Evolutionary conservation across 2,329 filamentous ascomycete genomes (phyloP).

Genomic region (Aspergillus quadrilineatus): DNA sequence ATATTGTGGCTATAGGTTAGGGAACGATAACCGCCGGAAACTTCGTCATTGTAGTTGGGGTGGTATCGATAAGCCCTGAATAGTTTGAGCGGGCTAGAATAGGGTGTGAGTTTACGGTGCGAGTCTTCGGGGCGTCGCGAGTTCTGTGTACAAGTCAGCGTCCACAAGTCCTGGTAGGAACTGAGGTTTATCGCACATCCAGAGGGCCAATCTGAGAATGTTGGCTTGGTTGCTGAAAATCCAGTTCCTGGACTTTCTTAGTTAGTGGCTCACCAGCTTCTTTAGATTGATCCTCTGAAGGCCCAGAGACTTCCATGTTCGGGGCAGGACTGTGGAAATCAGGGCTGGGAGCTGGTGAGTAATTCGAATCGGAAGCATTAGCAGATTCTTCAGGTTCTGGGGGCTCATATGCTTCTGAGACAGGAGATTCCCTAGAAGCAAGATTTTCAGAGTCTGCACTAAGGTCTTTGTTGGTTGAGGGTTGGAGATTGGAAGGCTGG

Average conservation of each 20-base stretch:
- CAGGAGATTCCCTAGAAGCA: conserved; percentile 30
- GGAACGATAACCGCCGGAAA: conserved; percentile 77
- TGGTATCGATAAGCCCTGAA: conserved; percentile 93
- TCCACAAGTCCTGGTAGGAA: conserved; percentile 14
- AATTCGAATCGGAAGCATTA: conserved; percentile 29
- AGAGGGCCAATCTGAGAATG: conserved; percentile 30
- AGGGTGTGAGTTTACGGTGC: conserved; percentile 57
- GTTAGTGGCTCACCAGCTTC: conserved; percentile 34
- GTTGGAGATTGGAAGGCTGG: conserved; percentile 2
- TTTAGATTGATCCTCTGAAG: conserved; percentile 22
- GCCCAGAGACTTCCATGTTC: conserved; percentile 21
- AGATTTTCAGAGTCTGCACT: conserved; percentile 15
- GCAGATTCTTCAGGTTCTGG: conserved; percentile 41
- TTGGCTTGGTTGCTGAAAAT: conserved; percentile 21
- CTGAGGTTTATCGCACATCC: conserved; percentile 32
- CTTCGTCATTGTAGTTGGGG: conserved; percentile 66
- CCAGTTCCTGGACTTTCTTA: conserved; percentile 29
- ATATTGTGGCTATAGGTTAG: conserved; percentile 93
- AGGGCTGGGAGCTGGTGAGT: conserved; percentile 47
- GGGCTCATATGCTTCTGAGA: conserved; percentile 58
- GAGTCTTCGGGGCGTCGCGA: conserved; percentile 19
- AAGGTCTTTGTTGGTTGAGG: conserved; percentile 12
- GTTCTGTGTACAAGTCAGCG: conserved; percentile 34
- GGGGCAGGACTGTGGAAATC: conserved; percentile 36
- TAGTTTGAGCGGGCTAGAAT: conserved; percentile 76